Conservation (phyloP, 177 flowering plant genomes). For the Vitis hybrid region DNA sequence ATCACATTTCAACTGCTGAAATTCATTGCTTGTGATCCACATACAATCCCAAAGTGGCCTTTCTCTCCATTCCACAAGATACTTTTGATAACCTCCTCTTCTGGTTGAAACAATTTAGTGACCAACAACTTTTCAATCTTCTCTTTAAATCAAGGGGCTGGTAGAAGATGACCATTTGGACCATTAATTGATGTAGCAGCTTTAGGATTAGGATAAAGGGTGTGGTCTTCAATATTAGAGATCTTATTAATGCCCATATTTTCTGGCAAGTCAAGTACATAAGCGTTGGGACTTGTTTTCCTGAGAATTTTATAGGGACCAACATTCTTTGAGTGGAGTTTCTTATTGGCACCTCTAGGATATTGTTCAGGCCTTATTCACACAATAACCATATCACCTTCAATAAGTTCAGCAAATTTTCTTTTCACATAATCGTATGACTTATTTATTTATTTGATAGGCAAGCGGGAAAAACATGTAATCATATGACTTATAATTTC, state of each 20-base stretch:
- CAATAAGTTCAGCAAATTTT: neutral
- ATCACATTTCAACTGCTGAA: neutral
- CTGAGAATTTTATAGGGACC: too few relatives aligned
- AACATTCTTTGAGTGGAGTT: too few relatives aligned
- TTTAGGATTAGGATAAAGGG: neutral
- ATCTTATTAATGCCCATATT: neutral
- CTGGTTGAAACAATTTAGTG: neutral
- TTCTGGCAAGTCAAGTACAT: neutral
- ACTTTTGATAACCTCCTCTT: neutral
- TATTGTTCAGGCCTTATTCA: too few relatives aligned
- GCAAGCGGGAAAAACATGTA: too few relatives aligned
- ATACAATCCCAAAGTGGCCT: neutral
- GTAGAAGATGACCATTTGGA: neutral
- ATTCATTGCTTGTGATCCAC: neutral
- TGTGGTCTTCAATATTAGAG: neutral
- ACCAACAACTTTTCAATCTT: slow-evolving; percentile 3
- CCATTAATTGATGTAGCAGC: neutral
- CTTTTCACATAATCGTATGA: too few relatives aligned
- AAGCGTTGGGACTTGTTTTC: neutral
- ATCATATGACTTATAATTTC: slow-evolving; percentile 1
- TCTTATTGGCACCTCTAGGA: too few relatives aligned
- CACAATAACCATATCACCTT: neutral
- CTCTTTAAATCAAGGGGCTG: neutral
- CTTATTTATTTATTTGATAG: too few relatives aligned
- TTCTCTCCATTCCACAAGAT: neutral